Conservation (phyloP, 495 filamentous ascomycete genomes). For the Podospora tetraspora region DNA sequence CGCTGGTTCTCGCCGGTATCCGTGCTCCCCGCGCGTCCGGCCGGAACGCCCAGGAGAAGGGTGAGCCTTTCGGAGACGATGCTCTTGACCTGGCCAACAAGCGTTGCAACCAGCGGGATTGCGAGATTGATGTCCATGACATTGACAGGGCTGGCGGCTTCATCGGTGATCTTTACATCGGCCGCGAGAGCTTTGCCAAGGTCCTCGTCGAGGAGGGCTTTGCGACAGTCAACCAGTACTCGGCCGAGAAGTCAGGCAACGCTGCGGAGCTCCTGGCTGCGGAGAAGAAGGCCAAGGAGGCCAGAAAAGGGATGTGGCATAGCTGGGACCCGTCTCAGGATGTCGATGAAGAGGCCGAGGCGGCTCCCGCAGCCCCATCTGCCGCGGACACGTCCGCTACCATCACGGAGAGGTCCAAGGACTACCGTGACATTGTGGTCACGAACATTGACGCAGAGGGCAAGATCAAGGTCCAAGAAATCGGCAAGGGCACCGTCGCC, state of each 20-base stretch:
- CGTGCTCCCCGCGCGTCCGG: conserved; percentile 81
- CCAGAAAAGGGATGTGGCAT: conserved; percentile 81
- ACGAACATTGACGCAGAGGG: conserved; percentile 77
- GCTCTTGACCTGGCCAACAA: conserved; percentile 84
- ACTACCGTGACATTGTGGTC: conserved; percentile 89
- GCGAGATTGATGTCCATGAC: conserved; percentile 92
- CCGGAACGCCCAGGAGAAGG: conserved; percentile 69
- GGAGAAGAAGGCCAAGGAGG: conserved; percentile 81
- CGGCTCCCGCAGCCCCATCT: conserved; percentile 43
- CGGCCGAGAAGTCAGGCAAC: conserved; percentile 90
- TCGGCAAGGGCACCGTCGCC: conserved; percentile 74
- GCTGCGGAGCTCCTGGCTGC: conserved; percentile 81
- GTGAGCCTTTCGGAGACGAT: conserved; percentile 93
- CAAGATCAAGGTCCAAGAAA: conserved; percentile 79
- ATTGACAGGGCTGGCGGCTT: conserved; percentile 96
- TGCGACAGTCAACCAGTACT: conserved; percentile 87
- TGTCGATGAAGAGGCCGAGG: conserved; percentile 51
- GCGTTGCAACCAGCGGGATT: conserved; percentile 87
- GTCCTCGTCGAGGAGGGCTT: conserved; percentile 88
- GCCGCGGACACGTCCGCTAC: conserved; percentile 37
- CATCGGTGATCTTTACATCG: conserved; percentile 89
- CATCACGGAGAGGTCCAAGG: conserved; percentile 58
- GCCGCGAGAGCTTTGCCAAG: conserved; percentile 95
- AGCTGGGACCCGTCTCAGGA: conserved; percentile 88
- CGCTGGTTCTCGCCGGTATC: conserved; percentile 89